Conservation (phyloP, 257 asterid species). For the Solanum chilense region DNA sequence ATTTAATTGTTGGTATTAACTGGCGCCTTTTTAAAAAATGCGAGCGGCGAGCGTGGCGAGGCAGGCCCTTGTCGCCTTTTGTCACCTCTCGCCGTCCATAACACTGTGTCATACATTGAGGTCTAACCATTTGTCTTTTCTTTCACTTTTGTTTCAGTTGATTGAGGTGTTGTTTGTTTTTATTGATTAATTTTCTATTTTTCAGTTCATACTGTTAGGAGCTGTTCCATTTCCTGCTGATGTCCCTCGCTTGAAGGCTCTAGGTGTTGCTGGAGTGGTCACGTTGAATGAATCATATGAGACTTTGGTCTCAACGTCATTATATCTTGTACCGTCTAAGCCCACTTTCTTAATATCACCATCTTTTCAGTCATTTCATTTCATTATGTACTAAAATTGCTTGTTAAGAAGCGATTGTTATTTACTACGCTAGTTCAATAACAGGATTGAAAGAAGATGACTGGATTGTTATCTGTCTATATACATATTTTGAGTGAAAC, state of each 20-base stretch:
- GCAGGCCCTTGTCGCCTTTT: no score
- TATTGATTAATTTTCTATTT: neutral
- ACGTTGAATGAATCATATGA: constrained; percentile 86
- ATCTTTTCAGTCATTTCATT: neutral
- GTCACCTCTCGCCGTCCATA: no score
- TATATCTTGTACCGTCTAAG: constrained; percentile 48
- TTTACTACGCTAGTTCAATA: neutral
- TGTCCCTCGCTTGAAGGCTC: constrained; percentile 70
- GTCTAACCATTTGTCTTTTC: neutral
- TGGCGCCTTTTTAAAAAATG: no score
- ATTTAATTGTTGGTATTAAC: no score
- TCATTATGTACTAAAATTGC: neutral
- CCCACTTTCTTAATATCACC: neutral
- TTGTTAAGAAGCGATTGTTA: neutral
- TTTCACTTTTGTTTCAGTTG: neutral
- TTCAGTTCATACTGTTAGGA: constrained; percentile 74
- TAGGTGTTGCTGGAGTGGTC: constrained; percentile 85
- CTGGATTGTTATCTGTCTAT: neutral
- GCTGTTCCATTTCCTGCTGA: constrained; percentile 98
- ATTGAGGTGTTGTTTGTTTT: neutral
- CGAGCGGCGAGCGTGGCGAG: no score
- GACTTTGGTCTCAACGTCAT: constrained; percentile 70
- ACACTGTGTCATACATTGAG: neutral
- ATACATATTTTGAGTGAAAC: neutral
- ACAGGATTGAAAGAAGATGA: neutral